Evolutionary conservation across 2,329 filamentous ascomycete genomes (phyloP), one percentile per base, ranked within the genome.

Genomic region (Fusarium brevicatenulatum): DNA sequence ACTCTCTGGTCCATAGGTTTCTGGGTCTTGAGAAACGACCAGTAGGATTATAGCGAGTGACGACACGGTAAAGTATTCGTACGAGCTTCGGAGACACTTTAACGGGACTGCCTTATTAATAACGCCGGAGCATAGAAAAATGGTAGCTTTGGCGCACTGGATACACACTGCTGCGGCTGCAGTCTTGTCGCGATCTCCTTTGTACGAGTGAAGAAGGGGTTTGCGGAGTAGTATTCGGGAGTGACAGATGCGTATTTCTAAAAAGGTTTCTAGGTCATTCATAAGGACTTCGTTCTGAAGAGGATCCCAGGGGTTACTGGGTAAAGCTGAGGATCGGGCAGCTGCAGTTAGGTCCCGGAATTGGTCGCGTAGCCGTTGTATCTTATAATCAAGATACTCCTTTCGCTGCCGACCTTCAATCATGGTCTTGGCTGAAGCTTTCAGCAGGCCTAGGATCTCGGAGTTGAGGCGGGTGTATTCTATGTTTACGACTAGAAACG

Each of bases 251-350:
- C 52, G 36, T 21, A 54, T 12, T 1, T 28, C 52, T 12, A 54
- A 7, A 39, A 54, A 54, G 7, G 25, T 54, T 13, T 54, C 52
- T 9, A 40, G 21, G 21, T 54, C 52, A 40, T 54, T 28, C 52
- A 54, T 54, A 12, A 30, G 52, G 2, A 13, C 15, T 1, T 28
- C 19, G 1, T 54, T 37, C 4, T 30, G 52, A 0, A 39, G 25
- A 3, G 25, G 34, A 5, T 53, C 9, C 50, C 50, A 53, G 11
- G 23, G 50, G 0, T 4, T 28, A 3, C 6, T 28, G 15, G 18
- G 19, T 23, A 18, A 10, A 8, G 15, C 0, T 19, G 19, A 2
- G 13, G 52, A 19, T 10, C 36, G 19, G 10, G 23, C 15, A 0
- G 19, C 15, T 5, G 8, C 4, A 4, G 25, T 30, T 2, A 54